Base-by-base conservation (phyloP, 805 yeast genomes). In the Candida manassasensis region DNA sequence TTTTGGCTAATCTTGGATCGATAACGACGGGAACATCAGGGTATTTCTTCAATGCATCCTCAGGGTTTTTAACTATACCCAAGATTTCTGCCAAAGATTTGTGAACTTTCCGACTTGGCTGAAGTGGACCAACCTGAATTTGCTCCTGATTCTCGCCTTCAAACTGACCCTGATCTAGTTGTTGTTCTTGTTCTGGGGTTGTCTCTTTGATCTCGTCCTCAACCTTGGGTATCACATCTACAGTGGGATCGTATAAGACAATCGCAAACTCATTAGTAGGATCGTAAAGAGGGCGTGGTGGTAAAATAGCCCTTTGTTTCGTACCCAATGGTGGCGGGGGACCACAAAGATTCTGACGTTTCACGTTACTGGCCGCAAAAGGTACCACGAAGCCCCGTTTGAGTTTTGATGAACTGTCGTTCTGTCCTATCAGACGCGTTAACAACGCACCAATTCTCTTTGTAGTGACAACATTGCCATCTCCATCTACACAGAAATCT, bases 1-100 rank as follows among this genome's bases (percentile, higher is more conserved):
- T 80, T 52, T 84, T 84, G 15, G 93, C 77, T 21, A 93, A 65
- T 39, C 72, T 74, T 0, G 98, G 98, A 55, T 93, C 98, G 31
- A 93, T 84, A 1, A 93, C 97, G 6, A 93, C 97, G 0, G 98
- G 95, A 6, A 93, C 97, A 51, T 85, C 81, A 0, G 95, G 86
- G 45, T 75, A 79, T 43, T 71, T 77, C 40, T 63, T 67, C 19
- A 60, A 49, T 14, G 64, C 61, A 17, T 72, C 79, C 35, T 69
- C 69, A 0, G 78, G 73, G 25, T 67, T 63, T 27, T 63, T 67
- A 4, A 72, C 62, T 15, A 86, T 78, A 0, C 96, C 96, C 27
- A 93, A 64, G 19, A 93, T 75, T 41, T 88, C 96, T 6, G 81
- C 83, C 32, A 90, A 58, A 0, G 90, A 73, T 48, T 77, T 81